Percentiles rank a stretch among this genome's conserved stretches.
Evolutionary conservation across 2,329 filamentous ascomycete genomes (phyloP).

Genomic region (Sordariomycetes sp.): DNA sequence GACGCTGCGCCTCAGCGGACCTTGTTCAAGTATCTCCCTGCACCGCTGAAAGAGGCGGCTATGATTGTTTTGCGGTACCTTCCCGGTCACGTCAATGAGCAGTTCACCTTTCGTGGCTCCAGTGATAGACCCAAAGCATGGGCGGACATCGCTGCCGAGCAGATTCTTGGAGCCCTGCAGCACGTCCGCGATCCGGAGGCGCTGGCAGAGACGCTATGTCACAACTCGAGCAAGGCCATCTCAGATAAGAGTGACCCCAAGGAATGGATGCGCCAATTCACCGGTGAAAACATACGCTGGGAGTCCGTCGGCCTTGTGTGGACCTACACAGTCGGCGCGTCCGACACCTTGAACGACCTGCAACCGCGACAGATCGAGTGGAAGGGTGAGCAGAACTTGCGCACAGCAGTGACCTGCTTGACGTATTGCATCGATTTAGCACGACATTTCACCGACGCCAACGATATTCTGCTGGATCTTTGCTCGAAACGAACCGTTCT

Average conservation of each 20-base stretch:
- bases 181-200: slow-evolving; percentile 20
- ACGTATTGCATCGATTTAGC: slow-evolving; percentile 22
- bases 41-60: slow-evolving; percentile 23
- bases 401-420: slow-evolving; percentile 8
- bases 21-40: slow-evolving; percentile 11
- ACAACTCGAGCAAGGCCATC: slow-evolving; percentile 25
- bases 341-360: slow-evolving; percentile 1
- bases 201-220: slow-evolving; percentile 22
- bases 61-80: slow-evolving; percentile 25
- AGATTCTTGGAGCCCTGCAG: slow-evolving; percentile 22
- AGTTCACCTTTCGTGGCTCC: slow-evolving; percentile 11
- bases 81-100: slow-evolving; percentile 14
- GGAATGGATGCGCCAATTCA: slow-evolving; percentile 28
- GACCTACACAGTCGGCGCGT: slow-evolving; percentile 6
- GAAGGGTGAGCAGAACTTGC: background rate
- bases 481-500: slow-evolving; percentile 21
- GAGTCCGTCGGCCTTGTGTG: slow-evolving; percentile 30
- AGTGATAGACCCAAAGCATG: slow-evolving; percentile 18
- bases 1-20: slow-evolving; percentile 3
- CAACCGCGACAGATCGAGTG: slow-evolving; percentile 7
- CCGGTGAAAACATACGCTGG: slow-evolving; percentile 29
- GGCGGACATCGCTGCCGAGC: slow-evolving; percentile 16
- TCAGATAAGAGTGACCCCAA: slow-evolving; percentile 21
- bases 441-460: slow-evolving; percentile 16
- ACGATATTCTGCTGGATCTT: slow-evolving; percentile 27